Evolutionary conservation across 176 grass and related monocot genomes (phyloP), one percentile per base, ranked within the genome.

Genomic region (Oryza glaberrima): DNA sequence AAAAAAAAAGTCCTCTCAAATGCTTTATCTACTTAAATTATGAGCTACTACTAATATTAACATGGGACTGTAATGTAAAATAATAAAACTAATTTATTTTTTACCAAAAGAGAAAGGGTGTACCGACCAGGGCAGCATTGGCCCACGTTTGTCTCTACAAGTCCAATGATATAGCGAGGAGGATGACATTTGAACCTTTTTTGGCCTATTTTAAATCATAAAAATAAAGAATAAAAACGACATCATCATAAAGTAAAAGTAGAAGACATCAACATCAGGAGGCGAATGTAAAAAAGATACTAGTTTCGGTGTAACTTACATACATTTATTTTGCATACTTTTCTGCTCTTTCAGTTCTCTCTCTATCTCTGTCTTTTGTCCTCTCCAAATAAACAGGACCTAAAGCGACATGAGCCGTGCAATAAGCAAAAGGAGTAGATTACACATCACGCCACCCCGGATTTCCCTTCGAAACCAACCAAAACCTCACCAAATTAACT

Each of bases 351-450:
- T 2, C 11, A 58, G 3, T 20, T 63, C 20, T 22, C 7, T 22
- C 54, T 60, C 19, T n/a, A 60, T 61, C 56, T 61, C 40, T 7
- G 4, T 56, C 61, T 80, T 63, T 60, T n/a, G 65, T 10, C 70
- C 71, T 41, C 30, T 76, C 28, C 69, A 71, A 85, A 78, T 23
- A 66, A 82, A 51, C 65, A 32, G 4, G 52, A 3, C 43, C 67
- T 72, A 61, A 82, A 86, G 88, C 66, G 11, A 86, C 45, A 26
- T 54, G 13, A 35, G 23, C 56, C 73, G 78, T 73, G 78, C 56
- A 73, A 58, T 58, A 58, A 67, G 67, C 68, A 28, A 78, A 45
- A 44, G 52, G 36, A 74, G 58, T 63, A 60, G 19, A 41, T 47
- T 7, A 34, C 65, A 77, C 40, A 28, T 45, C 51, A 79, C 30